phyloP scores from a whole-genome alignment of 148 eudicot species.

The Chenopodium berlandieri region DNA sequence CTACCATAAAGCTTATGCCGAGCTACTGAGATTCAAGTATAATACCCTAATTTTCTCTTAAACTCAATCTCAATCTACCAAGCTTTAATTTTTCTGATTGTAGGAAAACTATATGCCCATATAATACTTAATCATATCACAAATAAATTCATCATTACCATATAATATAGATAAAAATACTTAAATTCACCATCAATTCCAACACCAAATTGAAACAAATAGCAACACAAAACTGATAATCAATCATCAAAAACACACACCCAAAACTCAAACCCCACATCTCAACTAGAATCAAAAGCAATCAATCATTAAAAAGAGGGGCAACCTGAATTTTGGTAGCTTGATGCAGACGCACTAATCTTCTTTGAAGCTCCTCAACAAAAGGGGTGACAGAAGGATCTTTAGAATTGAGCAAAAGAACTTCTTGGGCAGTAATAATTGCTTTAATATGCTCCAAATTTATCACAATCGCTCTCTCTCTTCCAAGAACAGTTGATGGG shows the following conservation, averaged over 20 bases:
- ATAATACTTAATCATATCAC: neutral
- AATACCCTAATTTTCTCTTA: neutral
- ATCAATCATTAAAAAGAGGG: neutral
- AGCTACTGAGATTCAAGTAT: neutral
- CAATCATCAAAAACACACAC: neutral
- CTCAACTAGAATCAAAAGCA: neutral
- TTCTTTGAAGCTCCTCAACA: conserved; percentile 71
- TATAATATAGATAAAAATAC: neutral
- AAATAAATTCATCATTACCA: neutral
- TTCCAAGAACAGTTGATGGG: conserved; percentile 86
- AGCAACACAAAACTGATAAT: too few relatives aligned
- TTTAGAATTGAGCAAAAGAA: conserved; percentile 69
- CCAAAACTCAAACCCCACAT: neutral
- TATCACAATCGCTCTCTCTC: conserved; percentile 91
- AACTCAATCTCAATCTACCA: neutral
- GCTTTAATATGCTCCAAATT: conserved; percentile 96
- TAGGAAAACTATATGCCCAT: neutral
- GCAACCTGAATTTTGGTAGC: conserved; percentile 66
- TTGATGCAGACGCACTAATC: conserved; percentile 63
- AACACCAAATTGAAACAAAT: neutral
- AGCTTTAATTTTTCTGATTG: neutral
- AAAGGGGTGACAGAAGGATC: conserved; percentile 89
- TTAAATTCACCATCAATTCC: conserved; percentile 2
- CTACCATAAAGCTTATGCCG: neutral
- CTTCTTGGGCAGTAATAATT: conserved; percentile 90